Evolutionary conservation across 441 rosid genomes (phyloP), one percentile per base, ranked within the genome.

Genomic region (Euphorbia schlechtendalii): DNA sequence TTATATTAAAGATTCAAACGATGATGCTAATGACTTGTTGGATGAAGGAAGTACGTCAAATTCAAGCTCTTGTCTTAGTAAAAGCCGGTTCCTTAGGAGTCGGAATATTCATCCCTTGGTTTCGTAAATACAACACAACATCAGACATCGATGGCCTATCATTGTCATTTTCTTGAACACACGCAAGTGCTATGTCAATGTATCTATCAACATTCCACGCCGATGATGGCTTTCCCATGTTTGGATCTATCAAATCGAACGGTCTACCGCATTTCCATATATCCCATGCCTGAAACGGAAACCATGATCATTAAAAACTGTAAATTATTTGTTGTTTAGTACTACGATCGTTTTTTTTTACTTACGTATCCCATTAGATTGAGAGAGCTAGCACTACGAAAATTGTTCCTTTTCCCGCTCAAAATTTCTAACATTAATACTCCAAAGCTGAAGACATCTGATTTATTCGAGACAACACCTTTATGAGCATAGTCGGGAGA

Each of bases 371-470:
- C 40, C 0, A 61, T 2, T 13, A 61, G 65, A 15, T 61, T 61
- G 20, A 40, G 12, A 15, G 65, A 48, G 17, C 22, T 48, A 8
- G 30, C 24, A 17, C 5, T 2, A 46, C 51, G 36, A 27, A 45
- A 45, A 46, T 52, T 63, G 17, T 49, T 63, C 27, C 30, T 63
- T 10, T 20, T 63, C 27, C 56, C 57, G 0, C 66, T 63, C 28
- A 63, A 18, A 28, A 62, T 45, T 38, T 62, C 65, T 4, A 62
- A 9, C 51, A 60, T 2, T 27, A 60, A 22, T 3, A 61, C 12
- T 43, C 64, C 64, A 61, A 60, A 61, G 66, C 56, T 48, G 53
- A 30, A 63, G 0, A 49, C 66, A 32, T 63, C 66, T 0, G 66
- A 48, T 48, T 63, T 63, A 5, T 6, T 63, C 1, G 66, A 63